Percentiles rank a stretch among this genome's conserved stretches.
These are phyloP conservation scores for Cryphonectria parasitica DNA, from an alignment of 2,329 filamentous ascomycete species.

Conservation along the genomic window DNA sequence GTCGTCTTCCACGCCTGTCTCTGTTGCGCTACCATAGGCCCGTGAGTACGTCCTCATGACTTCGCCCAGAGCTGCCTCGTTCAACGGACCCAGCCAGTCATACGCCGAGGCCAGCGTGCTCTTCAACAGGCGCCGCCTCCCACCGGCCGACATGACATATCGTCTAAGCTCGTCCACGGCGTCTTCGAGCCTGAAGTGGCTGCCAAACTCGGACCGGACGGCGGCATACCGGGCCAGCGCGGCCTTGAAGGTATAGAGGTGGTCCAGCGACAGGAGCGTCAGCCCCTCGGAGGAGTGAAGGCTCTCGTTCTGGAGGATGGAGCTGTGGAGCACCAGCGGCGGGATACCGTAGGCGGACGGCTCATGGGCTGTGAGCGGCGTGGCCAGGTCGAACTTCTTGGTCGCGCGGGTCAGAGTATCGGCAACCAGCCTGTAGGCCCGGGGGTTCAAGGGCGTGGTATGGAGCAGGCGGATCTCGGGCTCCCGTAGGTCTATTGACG, in stretches of 20 bases:
- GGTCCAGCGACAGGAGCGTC: constrained; percentile 62
- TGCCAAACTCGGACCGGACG: constrained; percentile 37
- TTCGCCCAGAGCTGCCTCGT: constrained; percentile 53
- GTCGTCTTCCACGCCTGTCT: constrained; percentile 54
- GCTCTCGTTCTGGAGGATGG: constrained; percentile 62
- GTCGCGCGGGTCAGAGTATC: constrained; percentile 56
- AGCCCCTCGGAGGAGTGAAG: constrained; percentile 65
- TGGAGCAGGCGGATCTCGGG: constrained; percentile 58
- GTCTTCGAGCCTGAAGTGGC: constrained; percentile 55
- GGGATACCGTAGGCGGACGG: constrained; percentile 50
- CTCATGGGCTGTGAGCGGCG: constrained; percentile 16
- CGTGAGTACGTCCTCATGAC: constrained; percentile 60
- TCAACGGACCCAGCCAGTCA: constrained; percentile 57
- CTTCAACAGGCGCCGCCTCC: constrained; percentile 53
- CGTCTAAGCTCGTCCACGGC: constrained; percentile 67
- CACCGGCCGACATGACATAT: constrained; percentile 56
- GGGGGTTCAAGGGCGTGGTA: constrained; percentile 48
- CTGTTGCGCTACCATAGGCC: constrained; percentile 56
- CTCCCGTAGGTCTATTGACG: constrained; percentile 38
- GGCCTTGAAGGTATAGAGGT: constrained; percentile 67
- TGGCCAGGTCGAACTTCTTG: constrained; percentile 33
- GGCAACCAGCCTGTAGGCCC: constrained; percentile 52
- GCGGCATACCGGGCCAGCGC: constrained; percentile 61
- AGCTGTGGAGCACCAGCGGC: constrained; percentile 57
- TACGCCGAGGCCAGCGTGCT: constrained; percentile 59